Evolutionary conservation across 2,329 filamentous ascomycete genomes (phyloP).

Genomic region (Chaetothyriales sp.): DNA sequence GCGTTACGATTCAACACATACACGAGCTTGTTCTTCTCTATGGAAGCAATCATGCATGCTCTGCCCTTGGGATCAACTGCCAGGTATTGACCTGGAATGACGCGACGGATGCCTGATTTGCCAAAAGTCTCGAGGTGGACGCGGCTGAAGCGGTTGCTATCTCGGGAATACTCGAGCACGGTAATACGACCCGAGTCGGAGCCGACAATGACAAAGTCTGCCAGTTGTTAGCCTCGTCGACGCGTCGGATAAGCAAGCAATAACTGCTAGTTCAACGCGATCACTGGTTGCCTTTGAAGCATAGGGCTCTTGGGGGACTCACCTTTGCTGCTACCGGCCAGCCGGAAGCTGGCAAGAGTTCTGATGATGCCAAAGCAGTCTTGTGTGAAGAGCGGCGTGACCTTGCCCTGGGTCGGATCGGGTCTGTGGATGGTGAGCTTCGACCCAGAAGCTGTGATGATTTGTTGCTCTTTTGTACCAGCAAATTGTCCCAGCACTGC

Average conservation of each 20-base stretch:
- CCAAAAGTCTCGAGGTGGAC: constrained; percentile 95
- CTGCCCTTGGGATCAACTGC: constrained; percentile 90
- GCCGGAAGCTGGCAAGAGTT: constrained; percentile 69
- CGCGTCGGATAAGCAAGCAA: neutral
- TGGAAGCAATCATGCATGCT: constrained; percentile 81
- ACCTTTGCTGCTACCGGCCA: constrained; percentile 95
- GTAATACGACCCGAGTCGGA: constrained; percentile 93
- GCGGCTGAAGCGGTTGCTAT: constrained; percentile 73
- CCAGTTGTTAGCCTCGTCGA: constrained; percentile 3
- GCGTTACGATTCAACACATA: constrained; percentile 95
- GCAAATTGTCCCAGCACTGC: constrained; percentile 90
- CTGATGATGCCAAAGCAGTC: constrained; percentile 95
- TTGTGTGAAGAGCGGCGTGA: constrained; percentile 73
- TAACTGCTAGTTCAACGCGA: neutral
- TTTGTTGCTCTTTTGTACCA: constrained; percentile 93
- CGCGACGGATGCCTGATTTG: constrained; percentile 85
- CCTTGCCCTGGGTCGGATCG: constrained; percentile 69
- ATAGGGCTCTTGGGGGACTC: constrained; percentile 18
- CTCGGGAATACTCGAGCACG: constrained; percentile 77
- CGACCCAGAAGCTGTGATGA: constrained; percentile 83
- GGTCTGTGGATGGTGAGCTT: constrained; percentile 76
- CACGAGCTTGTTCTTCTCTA: constrained; percentile 98
- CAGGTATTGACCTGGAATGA: constrained; percentile 89
- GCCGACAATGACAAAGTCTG: constrained; percentile 89
- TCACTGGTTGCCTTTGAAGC: neutral